These are phyloP conservation scores for Hyphopichia wangnamkhiaoensis DNA, from an alignment of 1,139 yeast species.

Conservation along the genomic window DNA sequence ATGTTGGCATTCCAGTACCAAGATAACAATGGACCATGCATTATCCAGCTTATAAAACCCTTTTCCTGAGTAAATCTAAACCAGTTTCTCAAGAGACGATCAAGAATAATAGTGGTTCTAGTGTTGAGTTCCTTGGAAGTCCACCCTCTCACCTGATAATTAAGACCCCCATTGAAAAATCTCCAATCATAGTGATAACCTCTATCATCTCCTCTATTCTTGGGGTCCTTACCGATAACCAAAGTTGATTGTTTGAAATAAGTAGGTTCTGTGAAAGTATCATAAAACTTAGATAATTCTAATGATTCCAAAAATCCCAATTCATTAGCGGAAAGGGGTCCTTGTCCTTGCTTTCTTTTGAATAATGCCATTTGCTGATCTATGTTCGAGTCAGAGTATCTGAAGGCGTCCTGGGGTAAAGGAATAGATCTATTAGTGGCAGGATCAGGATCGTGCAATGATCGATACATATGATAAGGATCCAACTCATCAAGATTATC, in stretches of 20 bases:
- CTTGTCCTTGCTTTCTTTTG: conserved; percentile 11
- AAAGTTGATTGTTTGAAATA: conserved; percentile 24
- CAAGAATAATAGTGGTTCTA: conserved; percentile 26
- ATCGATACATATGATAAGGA: conserved; percentile 17
- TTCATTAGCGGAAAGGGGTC: conserved; percentile 13
- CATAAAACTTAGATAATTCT: conserved; percentile 16
- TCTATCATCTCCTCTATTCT: conserved; percentile 17
- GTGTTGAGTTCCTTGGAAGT: conserved; percentile 17
- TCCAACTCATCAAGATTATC: conserved; percentile 13
- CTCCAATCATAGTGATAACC: conserved; percentile 73
- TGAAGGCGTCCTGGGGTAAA: conserved; percentile 21
- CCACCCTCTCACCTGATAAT: conserved; percentile 18
- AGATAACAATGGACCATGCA: conserved; percentile 23
- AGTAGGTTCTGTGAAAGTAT: conserved; percentile 20
- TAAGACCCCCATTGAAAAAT: conserved; percentile 54
- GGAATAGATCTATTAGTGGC: conserved; percentile 9
- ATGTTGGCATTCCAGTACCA: conserved; percentile 28
- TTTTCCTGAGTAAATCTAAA: conserved; percentile 24
- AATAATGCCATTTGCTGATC: conserved; percentile 17
- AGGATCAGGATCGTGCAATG: conserved; percentile 13
- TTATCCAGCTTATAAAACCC: conserved; percentile 25
- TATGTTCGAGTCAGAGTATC: conserved; percentile 17
- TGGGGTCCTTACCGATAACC: conserved; percentile 11
- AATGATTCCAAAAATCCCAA: conserved; percentile 21
- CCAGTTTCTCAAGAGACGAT: conserved; percentile 29